Percentiles rank a stretch among this genome's conserved stretches.
Conservation (phyloP, 352 stramenopile genomes). For the Globisporangium recalcitrans region DNA sequence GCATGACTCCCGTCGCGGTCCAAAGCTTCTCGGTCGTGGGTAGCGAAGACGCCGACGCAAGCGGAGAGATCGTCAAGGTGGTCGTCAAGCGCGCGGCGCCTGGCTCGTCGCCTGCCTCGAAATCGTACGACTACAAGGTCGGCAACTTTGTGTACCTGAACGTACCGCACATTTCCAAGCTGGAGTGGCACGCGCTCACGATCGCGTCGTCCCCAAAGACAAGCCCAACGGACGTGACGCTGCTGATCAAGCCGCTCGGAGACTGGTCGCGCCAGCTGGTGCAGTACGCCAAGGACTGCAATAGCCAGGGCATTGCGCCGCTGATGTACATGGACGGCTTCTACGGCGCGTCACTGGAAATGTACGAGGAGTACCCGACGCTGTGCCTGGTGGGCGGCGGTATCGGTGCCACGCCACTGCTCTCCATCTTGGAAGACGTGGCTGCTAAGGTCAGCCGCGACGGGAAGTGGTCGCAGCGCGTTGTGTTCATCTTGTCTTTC, state of each 20-base stretch:
- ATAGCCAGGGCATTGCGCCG: slow-evolving; percentile 19
- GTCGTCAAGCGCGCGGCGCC: slow-evolving; percentile 33
- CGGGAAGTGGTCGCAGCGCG: slow-evolving; percentile 32
- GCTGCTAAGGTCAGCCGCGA: slow-evolving; percentile 24
- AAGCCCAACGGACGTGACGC: slow-evolving; percentile 29
- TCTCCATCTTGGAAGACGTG: slow-evolving; percentile 45
- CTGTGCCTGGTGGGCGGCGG: slow-evolving; percentile 40
- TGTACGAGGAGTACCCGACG: slow-evolving; percentile 43
- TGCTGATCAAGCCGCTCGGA: slow-evolving; percentile 49
- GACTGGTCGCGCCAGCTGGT: slow-evolving; percentile 41
- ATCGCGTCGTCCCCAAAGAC: slow-evolving; percentile 47
- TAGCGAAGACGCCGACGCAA: slow-evolving; percentile 13
- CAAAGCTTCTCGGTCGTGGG: slow-evolving; percentile 30
- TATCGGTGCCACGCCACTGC: slow-evolving; percentile 40
- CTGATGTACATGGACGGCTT: slow-evolving; percentile 54
- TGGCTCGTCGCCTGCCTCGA: slow-evolving; percentile 22
- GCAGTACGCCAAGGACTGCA: slow-evolving; percentile 36
- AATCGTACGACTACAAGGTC: slow-evolving; percentile 42
- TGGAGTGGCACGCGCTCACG: slow-evolving; percentile 54
- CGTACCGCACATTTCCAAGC: slow-evolving; percentile 43
- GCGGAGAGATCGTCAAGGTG: slow-evolving; percentile 37
- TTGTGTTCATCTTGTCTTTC: slow-evolving; percentile 38
- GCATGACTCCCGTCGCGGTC: slow-evolving; percentile 34
- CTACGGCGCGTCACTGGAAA: slow-evolving; percentile 39
- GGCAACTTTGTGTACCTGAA: slow-evolving; percentile 57